Evolutionary conservation across 2,329 filamentous ascomycete genomes (phyloP), one percentile per base, ranked within the genome.

Genomic region (Chaetomium globosum): DNA sequence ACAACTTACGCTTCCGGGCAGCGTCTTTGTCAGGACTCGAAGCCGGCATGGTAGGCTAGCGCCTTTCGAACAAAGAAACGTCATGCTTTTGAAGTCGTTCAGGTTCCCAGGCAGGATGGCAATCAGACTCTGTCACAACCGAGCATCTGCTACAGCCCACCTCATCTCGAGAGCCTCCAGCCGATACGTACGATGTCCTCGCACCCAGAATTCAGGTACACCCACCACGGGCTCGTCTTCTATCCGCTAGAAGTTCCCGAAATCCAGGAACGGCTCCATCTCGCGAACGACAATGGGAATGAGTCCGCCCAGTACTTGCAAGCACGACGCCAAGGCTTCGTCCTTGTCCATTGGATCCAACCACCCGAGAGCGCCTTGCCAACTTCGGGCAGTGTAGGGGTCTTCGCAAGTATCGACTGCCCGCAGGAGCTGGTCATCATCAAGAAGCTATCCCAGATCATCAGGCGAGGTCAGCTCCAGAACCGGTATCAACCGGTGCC

Each of bases 361-460:
- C 23, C 28, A 19, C 28, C 23, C 33, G 31, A 4, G 2, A 5
- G 10, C 7, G 7, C 7, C 31, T 5, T 28, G 10, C 12, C 49
- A 12, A 3, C 43, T n/a, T 4, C 16, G 2, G 55, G 52, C 16
- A 9, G n/a, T 2, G 64, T 68, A 0, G 63, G 53, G 8, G 61
- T 68, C 12, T 68, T 64, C 31, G 55, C 54, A 1, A 66, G 64
- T 2, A 61, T 60, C 48, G 61, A 66, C 31, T 28, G 4, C 2
- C 64, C 64, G 5, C 64, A 66, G 1, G 66, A 68, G 61, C 59
- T 66, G 36, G 64, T 68, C 12, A 55, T 62, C 3, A 62, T 68
- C 64, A 68, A 68, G 60, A 66, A 63, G 30, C 28, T 65, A 9
- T 6, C 12, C 21, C 12, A 16, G 1, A 21, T 63, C 12, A n/a